Conservation (phyloP, 2,329 filamentous ascomycete species). For the Ophiostoma piceae region DNA sequence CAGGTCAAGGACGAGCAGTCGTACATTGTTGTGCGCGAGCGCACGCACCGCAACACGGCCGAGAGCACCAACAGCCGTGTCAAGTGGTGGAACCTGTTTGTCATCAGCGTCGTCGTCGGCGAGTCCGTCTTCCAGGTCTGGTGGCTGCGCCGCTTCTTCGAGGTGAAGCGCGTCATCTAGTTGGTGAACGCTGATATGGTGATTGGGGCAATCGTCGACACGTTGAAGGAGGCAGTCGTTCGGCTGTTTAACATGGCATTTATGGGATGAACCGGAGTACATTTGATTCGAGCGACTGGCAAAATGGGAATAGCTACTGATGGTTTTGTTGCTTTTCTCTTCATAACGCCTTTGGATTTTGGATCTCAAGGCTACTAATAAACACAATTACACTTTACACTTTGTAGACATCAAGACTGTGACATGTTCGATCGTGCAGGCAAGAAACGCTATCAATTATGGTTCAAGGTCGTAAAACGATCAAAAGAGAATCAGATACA, state of each 20-base stretch:
- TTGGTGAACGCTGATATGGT: background rate
- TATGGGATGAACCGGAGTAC: slow-evolving; percentile 1
- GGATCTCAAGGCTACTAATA: background rate
- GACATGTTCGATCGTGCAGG: background rate
- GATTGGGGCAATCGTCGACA: no score
- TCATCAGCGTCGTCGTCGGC: slow-evolving; percentile 79
- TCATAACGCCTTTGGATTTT: background rate
- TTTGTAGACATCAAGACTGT: no score
- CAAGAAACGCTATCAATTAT: slow-evolving; percentile 10
- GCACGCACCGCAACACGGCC: slow-evolving; percentile 95
- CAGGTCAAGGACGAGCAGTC: slow-evolving; percentile 97
- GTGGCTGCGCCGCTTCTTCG: slow-evolving; percentile 98
- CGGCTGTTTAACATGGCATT: background rate
- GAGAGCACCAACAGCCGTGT: slow-evolving; percentile 96
- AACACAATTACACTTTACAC: background rate
- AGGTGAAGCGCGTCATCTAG: slow-evolving; percentile 67
- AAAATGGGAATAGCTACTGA: slow-evolving; percentile 1
- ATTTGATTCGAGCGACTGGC: slow-evolving; percentile 12
- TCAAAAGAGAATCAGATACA: slow-evolving; percentile 7
- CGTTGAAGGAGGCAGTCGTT: background rate
- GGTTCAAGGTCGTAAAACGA: no score
- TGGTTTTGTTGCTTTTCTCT: background rate
- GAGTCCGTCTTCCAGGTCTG: slow-evolving; percentile 98
- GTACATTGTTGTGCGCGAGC: slow-evolving; percentile 92
- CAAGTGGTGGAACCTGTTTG: slow-evolving; percentile 99